Evolutionary conservation across 2,329 filamentous ascomycete species (phyloP), one percentile per base, ranked within the genome.

Genomic region (Aspergillaceae sp.): DNA sequence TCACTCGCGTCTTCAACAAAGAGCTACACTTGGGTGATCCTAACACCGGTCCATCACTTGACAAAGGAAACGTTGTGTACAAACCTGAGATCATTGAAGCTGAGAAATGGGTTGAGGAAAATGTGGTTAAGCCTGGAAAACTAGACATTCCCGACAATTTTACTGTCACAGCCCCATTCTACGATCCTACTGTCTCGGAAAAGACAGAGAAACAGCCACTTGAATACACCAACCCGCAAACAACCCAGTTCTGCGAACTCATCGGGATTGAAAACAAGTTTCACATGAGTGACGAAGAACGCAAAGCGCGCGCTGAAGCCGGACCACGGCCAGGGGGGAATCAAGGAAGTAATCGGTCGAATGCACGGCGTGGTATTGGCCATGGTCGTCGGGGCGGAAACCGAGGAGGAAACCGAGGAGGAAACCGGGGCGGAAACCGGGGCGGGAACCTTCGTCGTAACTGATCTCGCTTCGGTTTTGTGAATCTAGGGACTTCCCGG

Each of bases 181-280:
- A 89, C 52, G 74, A 82, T 38, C 68, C 73, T 1, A 69, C 72
- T 0, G 69, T 75, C 5, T 78, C 81, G 0, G 77, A 83, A 52
- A 73, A 71, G 27, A 78, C 80, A 0, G 58, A 72, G 0, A 72
- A 82, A n/a, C 77, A 82, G 62, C 87, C 89, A 1, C 71, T 74
- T 1, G 90, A 96, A 67, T 91, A 91, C 62, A 87, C 81, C 3
- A 97, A 92, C 60, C 83, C 85, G 8, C 91, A 97, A 68, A 97
- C 89, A 5, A 73, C 72, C n/a, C 68, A 74, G 3, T 97, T 91
- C 61, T 98, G 92, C 65, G 72, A 82, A 46, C 68, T 97, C 46
- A 58, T 97, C 1, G 82, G 78, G 6, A 82, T 98, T 32, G 70
- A 78, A 4, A 94, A 97, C 62, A 74, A 82, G 7, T 94, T 83